phyloP scores from a whole-genome alignment of 495 filamentous ascomycete genomes.

The Xylona heveae region DNA sequence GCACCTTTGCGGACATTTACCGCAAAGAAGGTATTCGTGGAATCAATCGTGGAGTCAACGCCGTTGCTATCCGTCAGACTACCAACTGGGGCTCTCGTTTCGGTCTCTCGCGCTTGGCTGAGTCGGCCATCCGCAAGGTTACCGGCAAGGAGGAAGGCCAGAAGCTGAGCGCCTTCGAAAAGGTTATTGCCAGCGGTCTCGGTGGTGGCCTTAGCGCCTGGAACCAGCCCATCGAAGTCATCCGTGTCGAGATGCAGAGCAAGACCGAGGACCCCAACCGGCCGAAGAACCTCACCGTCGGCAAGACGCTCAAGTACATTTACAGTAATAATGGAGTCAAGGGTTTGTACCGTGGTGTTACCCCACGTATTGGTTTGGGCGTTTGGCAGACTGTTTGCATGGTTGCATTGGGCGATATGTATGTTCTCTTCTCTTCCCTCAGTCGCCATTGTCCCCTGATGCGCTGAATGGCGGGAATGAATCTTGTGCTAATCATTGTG shows the following conservation, averaged over 20 bases:
- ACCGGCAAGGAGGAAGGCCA: conserved; percentile 64
- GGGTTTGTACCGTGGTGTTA: conserved; percentile 89
- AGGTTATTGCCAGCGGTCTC: conserved; percentile 69
- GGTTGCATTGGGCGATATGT: conserved; percentile 99
- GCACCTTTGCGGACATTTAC: conserved; percentile 94
- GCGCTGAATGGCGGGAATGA: conserved; percentile 13
- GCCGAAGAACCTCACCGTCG: conserved; percentile 94
- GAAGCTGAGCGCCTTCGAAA: conserved; percentile 60
- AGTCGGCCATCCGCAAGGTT: conserved; percentile 61
- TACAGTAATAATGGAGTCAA: conserved; percentile 72
- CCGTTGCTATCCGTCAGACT: conserved; percentile 94
- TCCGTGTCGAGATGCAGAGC: conserved; percentile 99
- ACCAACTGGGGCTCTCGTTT: conserved; percentile 98
- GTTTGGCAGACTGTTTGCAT: conserved; percentile 99
- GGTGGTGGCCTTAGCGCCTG: conserved; percentile 90
- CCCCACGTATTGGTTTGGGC: conserved; percentile 80
- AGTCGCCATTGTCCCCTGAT: conserved; percentile 10
- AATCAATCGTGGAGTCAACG: conserved; percentile 97
- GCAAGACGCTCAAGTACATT: conserved; percentile 81
- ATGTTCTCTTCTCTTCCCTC: conserved; percentile 21
- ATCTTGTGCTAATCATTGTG: conserved; percentile 6
- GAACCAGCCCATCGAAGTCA: conserved; percentile 99
- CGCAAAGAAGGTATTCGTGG: conserved; percentile 81
- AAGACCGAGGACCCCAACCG: conserved; percentile 95
- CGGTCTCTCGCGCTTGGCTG: conserved; percentile 74